These are phyloP conservation scores for Austropuccinia psidii DNA, from an alignment of 1,284 basidiomycete genomes.

Conservation along the genomic window DNA sequence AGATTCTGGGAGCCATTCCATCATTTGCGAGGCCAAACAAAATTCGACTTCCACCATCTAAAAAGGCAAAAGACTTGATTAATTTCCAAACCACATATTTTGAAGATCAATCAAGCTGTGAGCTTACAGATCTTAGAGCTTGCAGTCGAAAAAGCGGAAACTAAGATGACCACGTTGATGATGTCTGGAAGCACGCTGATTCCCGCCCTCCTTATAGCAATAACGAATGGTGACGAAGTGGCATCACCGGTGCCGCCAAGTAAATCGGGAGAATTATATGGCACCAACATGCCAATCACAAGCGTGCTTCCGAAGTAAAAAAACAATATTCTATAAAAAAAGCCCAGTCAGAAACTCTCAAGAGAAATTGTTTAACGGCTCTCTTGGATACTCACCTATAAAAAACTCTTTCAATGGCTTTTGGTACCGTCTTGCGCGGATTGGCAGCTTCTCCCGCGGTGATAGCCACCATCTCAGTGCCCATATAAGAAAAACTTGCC, in stretches of 20 bases:
- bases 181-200: slow-evolving; percentile 65
- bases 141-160: slow-evolving; percentile 74
- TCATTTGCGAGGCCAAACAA: slow-evolving; percentile 64
- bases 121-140: slow-evolving; percentile 73
- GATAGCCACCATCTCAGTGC: slow-evolving; percentile 74
- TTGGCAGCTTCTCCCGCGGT: slow-evolving; percentile 53
- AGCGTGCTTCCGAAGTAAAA: slow-evolving; percentile 47
- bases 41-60: slow-evolving; percentile 41
- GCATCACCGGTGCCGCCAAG: slow-evolving; percentile 57
- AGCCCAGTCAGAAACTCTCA: not conserved
- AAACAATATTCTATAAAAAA: slow-evolving; percentile 41
- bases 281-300: slow-evolving; percentile 64
- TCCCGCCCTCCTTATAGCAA: slow-evolving; percentile 66
- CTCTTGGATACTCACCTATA: slow-evolving; percentile 52
- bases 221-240: slow-evolving; percentile 67
- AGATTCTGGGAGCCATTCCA: slow-evolving; percentile 69
- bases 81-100: not conserved
- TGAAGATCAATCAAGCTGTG: not conserved
- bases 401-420: slow-evolving; percentile 71
- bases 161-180: slow-evolving; percentile 60
- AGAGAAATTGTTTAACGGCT: no score
- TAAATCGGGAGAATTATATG: slow-evolving; percentile 60
- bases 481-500: slow-evolving; percentile 76
- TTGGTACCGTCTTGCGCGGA: slow-evolving; percentile 68
- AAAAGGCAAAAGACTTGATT: not conserved